Base-by-base conservation (phyloP, 148 eudicot genomes). In the Pouteria glomerata region DNA sequence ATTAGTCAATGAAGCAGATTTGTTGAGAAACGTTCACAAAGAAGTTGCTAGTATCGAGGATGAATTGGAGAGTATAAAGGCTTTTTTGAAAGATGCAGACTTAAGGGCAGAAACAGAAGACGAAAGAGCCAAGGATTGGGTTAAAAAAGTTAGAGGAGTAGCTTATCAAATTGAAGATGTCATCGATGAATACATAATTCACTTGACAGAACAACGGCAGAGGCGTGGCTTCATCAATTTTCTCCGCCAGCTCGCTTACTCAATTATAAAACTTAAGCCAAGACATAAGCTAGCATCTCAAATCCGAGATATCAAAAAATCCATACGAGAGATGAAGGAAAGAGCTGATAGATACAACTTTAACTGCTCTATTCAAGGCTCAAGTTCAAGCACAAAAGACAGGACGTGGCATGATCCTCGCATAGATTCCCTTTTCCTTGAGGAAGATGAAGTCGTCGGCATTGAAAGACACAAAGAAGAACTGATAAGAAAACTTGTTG, bases 41-140 rank as follows among this genome's bases (percentile, higher is more conserved):
- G 65, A 70, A 26, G 44, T 70, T 56, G 26, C 4, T 7, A 39
- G 3, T 19, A 70, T 70, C 51, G 35, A 53, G 1, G 64, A 23
- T 26, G 73, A 70, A 24, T 57, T 70, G 1, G 73, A 56, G 48
- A 30, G 52, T 33, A 57, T 70, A 34, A 55, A 0, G 15, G 34
- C 51, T 19, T 56, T 70, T n/a, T 34, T 70, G 5, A n/a, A 39
- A 35, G 73, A 47, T n/a, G 73, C 50, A 19, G 73, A 70, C 27
- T 16, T 45, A 1, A 57, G 15, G 5, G 51, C 24, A 18, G 24
- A 70, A 26, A 15, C 2, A 0, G n/a, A 4, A 12, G 19, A 34
- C 0, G 63, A 57, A 7, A 6, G 0, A 0, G 48, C 13, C 3
- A 60, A 56, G 56, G 52, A 0, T n/a, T 68, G 72, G 72, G 72